Base-by-base conservation (phyloP, 2,329 filamentous ascomycete species). In the Gliomastix tumulicola region DNA sequence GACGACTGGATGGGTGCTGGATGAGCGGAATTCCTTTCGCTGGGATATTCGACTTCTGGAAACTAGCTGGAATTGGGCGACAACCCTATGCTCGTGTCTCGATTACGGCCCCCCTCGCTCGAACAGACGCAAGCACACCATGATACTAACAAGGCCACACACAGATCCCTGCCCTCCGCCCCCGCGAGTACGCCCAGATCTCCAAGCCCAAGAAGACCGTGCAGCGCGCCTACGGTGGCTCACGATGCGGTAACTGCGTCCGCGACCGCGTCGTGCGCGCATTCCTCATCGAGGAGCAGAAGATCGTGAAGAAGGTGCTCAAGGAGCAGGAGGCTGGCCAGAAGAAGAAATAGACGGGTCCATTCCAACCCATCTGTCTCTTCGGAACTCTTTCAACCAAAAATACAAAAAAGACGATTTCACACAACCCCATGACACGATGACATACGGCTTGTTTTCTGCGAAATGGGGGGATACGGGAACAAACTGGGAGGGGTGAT, bases 221-320 rank as follows among this genome's bases (percentile, higher is more conserved):
- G 66, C 87, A 92, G 76, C 88, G 92, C 60, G 89, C 92, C 61
- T 98, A 98, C 69, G 89, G 92, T 68, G 92, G 92, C 63, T 96
- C 89, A 60, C 87, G 92, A 80, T 98, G 92, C 78, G 88, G 85
- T 64, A 92, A 88, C 79, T 98, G 92, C 71, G 92, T 98, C 56
- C 89, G 90, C 70, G 92, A 98, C 77, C 85, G 92, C 57, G 87
- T 98, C 55, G 88, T 96, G 56, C 88, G 92, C 57, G 92, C 92
- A 49, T 98, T 98, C 84, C 75, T 98, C 68, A 97, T 98, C 53
- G 94, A 98, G 79, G 92, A 98, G 82, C 92, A 98, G 80, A 98
- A 98, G 87, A 97, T 98, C 59, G 92, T 98, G 72, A 98, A 98
- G 88, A 98, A 98, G 87, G 92, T 98, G 60, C 81, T 97, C 67